Percentiles rank a stretch among this genome's conserved stretches.
Evolutionary conservation across 768 basidiomycete species (phyloP).

Genomic region (Psilocybe tampanensis): DNA sequence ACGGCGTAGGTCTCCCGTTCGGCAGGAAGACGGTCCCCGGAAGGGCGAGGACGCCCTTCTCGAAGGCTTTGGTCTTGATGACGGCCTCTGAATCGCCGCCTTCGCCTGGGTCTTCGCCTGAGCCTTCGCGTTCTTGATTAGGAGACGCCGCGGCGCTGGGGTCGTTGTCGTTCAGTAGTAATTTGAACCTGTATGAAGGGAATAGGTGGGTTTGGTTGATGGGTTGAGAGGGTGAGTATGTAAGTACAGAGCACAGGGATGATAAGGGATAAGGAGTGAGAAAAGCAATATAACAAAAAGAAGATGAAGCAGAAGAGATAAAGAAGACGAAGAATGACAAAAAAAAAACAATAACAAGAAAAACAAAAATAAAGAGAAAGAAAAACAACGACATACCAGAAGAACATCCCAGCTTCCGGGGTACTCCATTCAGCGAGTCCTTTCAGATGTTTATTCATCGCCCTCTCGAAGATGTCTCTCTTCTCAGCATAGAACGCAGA

Average conservation of each 20-base stretch:
- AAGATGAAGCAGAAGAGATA: not conserved
- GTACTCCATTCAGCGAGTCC: conserved; percentile 74
- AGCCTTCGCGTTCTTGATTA: no score
- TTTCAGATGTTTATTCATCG: conserved; percentile 74
- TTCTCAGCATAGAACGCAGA: conserved; percentile 75
- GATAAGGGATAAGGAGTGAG: not conserved
- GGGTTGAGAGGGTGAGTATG: not conserved
- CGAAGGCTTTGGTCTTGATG: conserved; percentile 75
- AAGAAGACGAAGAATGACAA: not conserved
- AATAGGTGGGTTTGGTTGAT: no score
- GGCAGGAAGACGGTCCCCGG: conserved; percentile 87
- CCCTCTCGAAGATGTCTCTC: conserved; percentile 76
- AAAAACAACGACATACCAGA: conserved; percentile 58
- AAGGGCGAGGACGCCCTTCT: conserved; percentile 85
- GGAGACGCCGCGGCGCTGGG: no score
- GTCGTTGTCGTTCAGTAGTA: conserved; percentile 41
- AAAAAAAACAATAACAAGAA: not conserved
- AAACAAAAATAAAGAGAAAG: not conserved
- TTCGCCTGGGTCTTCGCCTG: conserved; percentile 13
- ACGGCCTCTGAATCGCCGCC: conserved; percentile 72
- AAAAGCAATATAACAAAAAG: not conserved
- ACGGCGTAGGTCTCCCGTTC: conserved; percentile 64
- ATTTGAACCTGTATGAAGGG: conserved; percentile 62
- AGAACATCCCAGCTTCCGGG: conserved; percentile 88
- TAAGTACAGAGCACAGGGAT: not conserved